Base-by-base conservation (phyloP, 1,284 basidiomycete genomes). In the Tausonia pullulans region DNA sequence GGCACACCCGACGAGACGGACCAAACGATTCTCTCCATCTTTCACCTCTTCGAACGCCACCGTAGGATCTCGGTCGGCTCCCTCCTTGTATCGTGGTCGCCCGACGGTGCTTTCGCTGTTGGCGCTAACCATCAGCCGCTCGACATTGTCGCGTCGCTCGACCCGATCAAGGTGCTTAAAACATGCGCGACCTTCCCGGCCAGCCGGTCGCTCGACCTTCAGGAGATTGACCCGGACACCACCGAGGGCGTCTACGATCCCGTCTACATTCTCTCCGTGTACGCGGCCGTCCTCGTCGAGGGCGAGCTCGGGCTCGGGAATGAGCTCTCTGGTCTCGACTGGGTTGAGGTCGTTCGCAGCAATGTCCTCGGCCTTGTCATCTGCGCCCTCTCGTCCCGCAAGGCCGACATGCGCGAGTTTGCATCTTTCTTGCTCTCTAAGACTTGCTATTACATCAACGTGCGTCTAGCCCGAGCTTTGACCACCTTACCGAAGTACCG, bases 341-440 rank as follows among this genome's bases (percentile, higher is more conserved):
- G 91, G 91, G 85, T 96, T 10, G 85, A 90, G 70, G 74, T 97
- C 6, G 85, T 93, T 72, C 79, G 90, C 65, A 88, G 86, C 16
- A 94, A 95, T 69, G 79, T 86, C 4, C 79, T 89, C 10, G 84
- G 88, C 49, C 71, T 97, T 48, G 80, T 88, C 1, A 80, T 96
- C 27, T 83, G 87, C 49, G 81, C 83, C 0, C 74, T 96, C 60
- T 87, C 90, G 0, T 84, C 87, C 1, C 83, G 83, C 64, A 83
- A 88, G 69, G 74, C 71, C 0, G 75, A 77, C 13, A 77, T 89
- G 49, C 83, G 90, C 10, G 79, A 80, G 41, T 71, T 85, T 4
- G 74, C 76, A 7, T 70, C 71, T 16, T 73, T 69, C 46, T 66
- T 76, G 27, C 69, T 80, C 0, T 84, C 84, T 0, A 76, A 73